Base-by-base conservation (phyloP, 177 flowering plant species). In the Tripterygium wilfordii region DNA sequence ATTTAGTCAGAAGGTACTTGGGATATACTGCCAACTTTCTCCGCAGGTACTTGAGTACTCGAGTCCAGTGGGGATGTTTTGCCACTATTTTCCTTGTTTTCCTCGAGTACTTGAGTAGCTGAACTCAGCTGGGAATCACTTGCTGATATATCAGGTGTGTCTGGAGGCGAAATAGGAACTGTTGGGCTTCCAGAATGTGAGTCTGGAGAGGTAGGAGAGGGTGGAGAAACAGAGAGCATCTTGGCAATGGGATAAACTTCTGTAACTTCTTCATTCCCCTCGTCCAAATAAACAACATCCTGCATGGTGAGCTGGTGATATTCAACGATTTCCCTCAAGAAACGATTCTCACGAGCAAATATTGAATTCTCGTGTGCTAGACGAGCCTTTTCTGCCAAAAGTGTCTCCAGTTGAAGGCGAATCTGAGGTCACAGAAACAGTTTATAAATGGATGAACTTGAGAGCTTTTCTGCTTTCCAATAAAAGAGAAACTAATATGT, bases 301-400 rank as follows among this genome's bases (percentile, higher is more conserved):
- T 91, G 96, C 98, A 91, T 91, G 10, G 95, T 88, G 18, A 91
- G 84, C 44, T 91, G 98, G 48, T 91, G 98, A 58, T 83, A 91
- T 50, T 91, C 98, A 2, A 91, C 96, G 24, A 91, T 71, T 65
- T 91, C 98, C 70, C 92, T 71, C 16, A 91, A 64, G 60, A 85
- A 85, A 0, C 95, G 78, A 56, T 91, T 91, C 70, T 91, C 98
- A 23, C 96, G 77, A 0, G 98, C 85, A 56, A 76, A 88, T 17
- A 75, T 52, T 0, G 85, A 81, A 60, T 91, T 91, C 62, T 91
- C 98, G 45, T 81, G 67, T 0, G 96, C 96, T 60, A 91, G 51
- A 8, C 96, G 87, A 42, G 90, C 88, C 63, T 91, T 91, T 75
- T 91, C 98, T 1, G 84, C 92, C 67, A 91, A 51, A 37, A 91